phyloP scores from a whole-genome alignment of 257 asterid species.

The Catharanthus roseus region DNA sequence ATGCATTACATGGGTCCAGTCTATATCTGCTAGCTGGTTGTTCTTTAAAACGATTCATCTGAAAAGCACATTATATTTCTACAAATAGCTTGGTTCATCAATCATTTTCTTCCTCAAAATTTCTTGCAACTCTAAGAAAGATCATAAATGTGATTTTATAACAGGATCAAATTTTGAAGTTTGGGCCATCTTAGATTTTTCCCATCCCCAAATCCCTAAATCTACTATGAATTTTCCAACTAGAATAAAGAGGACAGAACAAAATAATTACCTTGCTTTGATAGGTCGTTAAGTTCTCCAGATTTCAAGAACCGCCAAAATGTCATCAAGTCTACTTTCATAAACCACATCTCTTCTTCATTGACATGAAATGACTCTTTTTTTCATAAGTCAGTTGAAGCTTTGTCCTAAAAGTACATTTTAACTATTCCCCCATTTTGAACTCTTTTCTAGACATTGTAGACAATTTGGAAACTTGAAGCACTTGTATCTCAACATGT shows the following conservation, averaged over 20 bases:
- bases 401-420: background rate
- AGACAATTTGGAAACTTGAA: background rate
- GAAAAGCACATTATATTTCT: background rate
- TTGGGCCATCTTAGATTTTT: background rate
- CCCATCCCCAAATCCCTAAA: background rate
- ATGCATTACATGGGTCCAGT: background rate
- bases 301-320: slow-evolving; percentile 42
- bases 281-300: slow-evolving; percentile 51
- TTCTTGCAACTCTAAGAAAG: background rate
- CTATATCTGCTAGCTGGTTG: background rate
- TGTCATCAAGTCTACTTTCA: slow-evolving; percentile 48
- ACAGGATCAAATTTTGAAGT: background rate
- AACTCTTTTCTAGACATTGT: background rate
- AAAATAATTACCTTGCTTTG: slow-evolving; percentile 51
- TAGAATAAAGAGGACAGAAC: background rate
- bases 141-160: background rate
- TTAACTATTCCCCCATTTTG: background rate
- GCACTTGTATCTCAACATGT: background rate
- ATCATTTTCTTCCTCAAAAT: background rate
- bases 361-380: background rate
- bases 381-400: background rate
- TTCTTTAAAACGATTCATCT: background rate
- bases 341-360: background rate
- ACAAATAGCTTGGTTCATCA: background rate
- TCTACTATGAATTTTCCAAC: background rate